Conservation (phyloP, 106 monocot genomes). For the Dendrobium nobile region DNA sequence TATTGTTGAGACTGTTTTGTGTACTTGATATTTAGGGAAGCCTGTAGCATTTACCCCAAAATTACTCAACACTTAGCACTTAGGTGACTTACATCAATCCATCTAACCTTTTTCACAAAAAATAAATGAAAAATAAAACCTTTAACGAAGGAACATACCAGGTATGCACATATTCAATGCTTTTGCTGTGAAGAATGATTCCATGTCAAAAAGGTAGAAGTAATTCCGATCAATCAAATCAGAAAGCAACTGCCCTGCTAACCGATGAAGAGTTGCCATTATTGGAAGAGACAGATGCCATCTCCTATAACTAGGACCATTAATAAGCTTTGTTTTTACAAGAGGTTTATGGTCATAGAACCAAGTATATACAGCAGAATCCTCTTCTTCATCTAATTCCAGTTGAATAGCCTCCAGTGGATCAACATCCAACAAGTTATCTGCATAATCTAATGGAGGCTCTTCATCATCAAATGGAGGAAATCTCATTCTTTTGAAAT, state of each 20-base stretch:
- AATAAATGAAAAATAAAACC: not conserved
- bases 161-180: slow-evolving; percentile 99
- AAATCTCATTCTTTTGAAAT: slow-evolving; percentile 98
- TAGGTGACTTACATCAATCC: not conserved
- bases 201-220: slow-evolving; percentile 98
- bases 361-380: slow-evolving; percentile 96
- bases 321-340: slow-evolving; percentile 94
- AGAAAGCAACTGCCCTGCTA: slow-evolving; percentile 91
- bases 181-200: slow-evolving; percentile 98
- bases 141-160: slow-evolving; percentile 28
- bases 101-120: not conserved
- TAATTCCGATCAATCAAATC: slow-evolving; percentile 92
- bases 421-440: slow-evolving; percentile 96
- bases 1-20: too few species aligned
- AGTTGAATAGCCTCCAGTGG: slow-evolving; percentile 96
- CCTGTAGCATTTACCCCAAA: not conserved
- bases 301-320: slow-evolving; percentile 95
- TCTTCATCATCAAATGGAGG: slow-evolving; percentile 99
- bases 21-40: not conserved
- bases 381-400: slow-evolving; percentile 94
- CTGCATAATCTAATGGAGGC: slow-evolving; percentile 95
- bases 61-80: not conserved
- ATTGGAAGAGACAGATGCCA: slow-evolving; percentile 99
- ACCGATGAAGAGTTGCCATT: slow-evolving; percentile 95
- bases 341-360: slow-evolving; percentile 99